Base-by-base conservation (phyloP, 116 monocot genomes). In the Dioscorea cayenensis region DNA sequence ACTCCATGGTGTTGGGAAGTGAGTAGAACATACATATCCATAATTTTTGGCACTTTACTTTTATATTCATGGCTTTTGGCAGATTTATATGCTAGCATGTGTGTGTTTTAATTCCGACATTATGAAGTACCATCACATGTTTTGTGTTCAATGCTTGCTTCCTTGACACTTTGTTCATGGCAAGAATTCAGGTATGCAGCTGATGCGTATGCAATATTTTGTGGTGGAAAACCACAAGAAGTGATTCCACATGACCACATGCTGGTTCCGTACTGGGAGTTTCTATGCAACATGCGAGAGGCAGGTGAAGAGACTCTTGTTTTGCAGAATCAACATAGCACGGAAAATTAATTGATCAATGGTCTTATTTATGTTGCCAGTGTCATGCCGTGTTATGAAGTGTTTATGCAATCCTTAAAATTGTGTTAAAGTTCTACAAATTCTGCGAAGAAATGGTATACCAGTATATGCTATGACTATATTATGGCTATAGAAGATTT, bases 151-250 rank as follows among this genome's bases (percentile, higher is more conserved):
- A 23, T 62, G n/a, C 22, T 18, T 62, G 62, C 62, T 23, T 62
- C 1, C 23, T 23, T 62, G 62, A 50, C 35, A 50, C 29, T 28
- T 9, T 80, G 14, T 65, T 9, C n/a, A 28, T 35, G 48, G 9
- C 1, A 49, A 2, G 14, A 14, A 28, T 60, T 19, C 49, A 92
- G 92, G 79, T 92, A 92, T 76, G 92, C 88, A 6, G 92, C 88
- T 69, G 92, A 92, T 92, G 92, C 92, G 51, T 88, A 92, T 80
- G 92, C 92, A 1, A 92, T 87, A 65, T 92, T 88, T 32, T 92
- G 92, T 71, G 77, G 62, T 25, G 92, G 92, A 21, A 81, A 51
- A 67, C 77, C 83, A 68, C 75, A 73, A 49, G 81, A 78, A 25
- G 81, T 88, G 25, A 72, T 67, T n/a, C 91, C 91, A 29, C 43